Evolutionary conservation across 805 yeast genomes (phyloP).

Genomic region (Metschnikowia continentalis): DNA sequence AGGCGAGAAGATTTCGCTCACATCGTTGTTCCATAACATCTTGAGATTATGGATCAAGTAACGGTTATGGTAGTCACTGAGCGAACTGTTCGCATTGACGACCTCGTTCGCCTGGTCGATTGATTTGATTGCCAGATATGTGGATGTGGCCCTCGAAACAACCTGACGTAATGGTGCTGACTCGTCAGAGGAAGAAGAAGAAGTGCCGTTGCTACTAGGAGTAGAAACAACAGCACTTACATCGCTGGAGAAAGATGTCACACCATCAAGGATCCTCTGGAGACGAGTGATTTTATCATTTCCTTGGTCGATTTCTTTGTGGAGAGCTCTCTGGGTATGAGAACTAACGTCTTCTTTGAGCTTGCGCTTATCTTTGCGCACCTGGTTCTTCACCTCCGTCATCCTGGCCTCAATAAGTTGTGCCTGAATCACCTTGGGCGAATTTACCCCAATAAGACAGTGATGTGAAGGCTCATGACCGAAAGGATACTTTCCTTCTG

Average conservation of each 20-base stretch:
- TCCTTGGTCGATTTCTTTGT: slow-evolving; percentile 5
- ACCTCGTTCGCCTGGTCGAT: slow-evolving; percentile 24
- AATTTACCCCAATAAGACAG: slow-evolving; percentile 53
- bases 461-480: slow-evolving; percentile 60
- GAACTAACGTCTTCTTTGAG: slow-evolving; percentile 1
- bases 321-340: background rate
- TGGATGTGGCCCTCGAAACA: slow-evolving; percentile 15
- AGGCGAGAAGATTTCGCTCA: slow-evolving; percentile 59
- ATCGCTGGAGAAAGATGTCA: slow-evolving; percentile 6
- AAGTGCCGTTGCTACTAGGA: slow-evolving; percentile 1
- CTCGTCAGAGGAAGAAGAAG: background rate
- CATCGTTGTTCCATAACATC: slow-evolving; percentile 71
- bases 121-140: slow-evolving; percentile 28
- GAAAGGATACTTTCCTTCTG: slow-evolving; percentile 50
- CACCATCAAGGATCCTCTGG: slow-evolving; percentile 21
- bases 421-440: slow-evolving; percentile 55
- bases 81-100: slow-evolving; percentile 19
- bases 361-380: slow-evolving; percentile 12
- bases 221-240: background rate
- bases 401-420: slow-evolving; percentile 31
- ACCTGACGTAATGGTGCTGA: slow-evolving; percentile 6
- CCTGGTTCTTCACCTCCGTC: slow-evolving; percentile 12
- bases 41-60: slow-evolving; percentile 70
- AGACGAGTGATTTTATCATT: slow-evolving; percentile 24
- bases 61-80: slow-evolving; percentile 53